Evolutionary conservation across 495 filamentous ascomycete genomes (phyloP), one percentile per base, ranked within the genome.

Genomic region (Mytilinidion resinicola): DNA sequence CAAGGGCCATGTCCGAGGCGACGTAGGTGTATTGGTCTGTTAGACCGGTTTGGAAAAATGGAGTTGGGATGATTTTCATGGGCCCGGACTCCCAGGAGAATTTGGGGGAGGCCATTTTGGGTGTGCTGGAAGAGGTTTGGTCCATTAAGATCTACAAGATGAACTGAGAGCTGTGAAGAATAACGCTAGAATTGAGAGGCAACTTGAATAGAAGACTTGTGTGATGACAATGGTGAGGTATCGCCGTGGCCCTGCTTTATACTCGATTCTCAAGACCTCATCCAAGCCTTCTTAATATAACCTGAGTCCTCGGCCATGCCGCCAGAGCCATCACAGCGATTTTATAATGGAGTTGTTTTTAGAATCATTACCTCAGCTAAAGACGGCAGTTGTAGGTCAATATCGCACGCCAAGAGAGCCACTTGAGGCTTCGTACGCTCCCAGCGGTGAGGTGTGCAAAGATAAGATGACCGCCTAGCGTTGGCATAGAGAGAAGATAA

Each of bases 1-100:
- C 61, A 47, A 74, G 65, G 3, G 72, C 62, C 69, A 80, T 76
- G 21, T 75, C 69, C 11, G 72, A 70, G 14, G 76, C 78, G 34
- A 59, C 52, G 10, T 55, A 6, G 4, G 56, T 60, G 36, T 51
- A 64, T 43, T 59, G 43, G 44, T 64, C 61, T 9, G 51, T 60
- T 15, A 57, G 33, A 17, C 57, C 57, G 36, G 57, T 53, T 19
- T 34, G 30, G 25, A 21, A 47, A 10, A 46, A 33, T 0, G 62
- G 57, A 0, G 62, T 60, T 1, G 21, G 14, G 21, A 64, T 56
- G 35, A 64, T 51, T 11, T 52, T 21, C 46, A 60, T 56, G 14
- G 62, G 62, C 42, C 57, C 52, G 3, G n/a, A 7, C 20, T 56
- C 51, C 52, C 57, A 64, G 30, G 20, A 14, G 36, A 51, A 60